Evolutionary conservation across 2,329 filamentous ascomycete species (phyloP), one percentile per base, ranked within the genome.

Genomic region (Fusarium staphyleae): DNA sequence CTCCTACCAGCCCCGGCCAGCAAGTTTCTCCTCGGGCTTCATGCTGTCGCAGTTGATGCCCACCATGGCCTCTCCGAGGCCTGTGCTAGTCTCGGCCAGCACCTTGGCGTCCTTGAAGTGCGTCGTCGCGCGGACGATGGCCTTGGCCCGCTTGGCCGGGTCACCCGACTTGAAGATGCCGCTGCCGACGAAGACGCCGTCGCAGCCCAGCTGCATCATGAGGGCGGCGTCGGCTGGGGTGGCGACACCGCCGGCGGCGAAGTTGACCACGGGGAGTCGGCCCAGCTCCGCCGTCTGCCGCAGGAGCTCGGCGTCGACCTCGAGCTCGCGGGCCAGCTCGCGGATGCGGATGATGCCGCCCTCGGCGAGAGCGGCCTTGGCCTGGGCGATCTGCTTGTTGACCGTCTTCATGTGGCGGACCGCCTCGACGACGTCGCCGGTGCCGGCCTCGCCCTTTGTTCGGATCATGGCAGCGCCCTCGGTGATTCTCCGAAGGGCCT

Each of bases 391-490:
- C 69, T 98, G 88, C 16, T 79, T 77, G 71, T 88, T 95, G 61
- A 98, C 89, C 10, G 90, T 91, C 71, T 95, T 90, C 86, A 97
- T 96, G 82, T 99, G 95, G 71, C 89, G 87, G 41, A 98, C 93
- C 15, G 95, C 95, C 80, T 98, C 93, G 68, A 98, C 90, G 45
- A 99, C 91, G 73, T 99, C 95, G 59, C 95, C 95, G 1, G 95
- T 98, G 59, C 95, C 95, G 30, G 95, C 95, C 79, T 99, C 95
- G 62, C 95, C 95, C 82, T 98, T 99, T 62, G 95, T 99, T 68
- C 95, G 88, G 77, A 99, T 97, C 93, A 99, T 98, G 69, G 93
- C 93, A 9, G 95, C 95, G 60, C 95, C 95, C 79, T 98, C 95
- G 59, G 86, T 85, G 70, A 99, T 92, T 59, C 95, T 85, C 59